These are phyloP conservation scores for Aegle marmelos DNA, from an alignment of 345 rosid genomes.

Conservation along the genomic window DNA sequence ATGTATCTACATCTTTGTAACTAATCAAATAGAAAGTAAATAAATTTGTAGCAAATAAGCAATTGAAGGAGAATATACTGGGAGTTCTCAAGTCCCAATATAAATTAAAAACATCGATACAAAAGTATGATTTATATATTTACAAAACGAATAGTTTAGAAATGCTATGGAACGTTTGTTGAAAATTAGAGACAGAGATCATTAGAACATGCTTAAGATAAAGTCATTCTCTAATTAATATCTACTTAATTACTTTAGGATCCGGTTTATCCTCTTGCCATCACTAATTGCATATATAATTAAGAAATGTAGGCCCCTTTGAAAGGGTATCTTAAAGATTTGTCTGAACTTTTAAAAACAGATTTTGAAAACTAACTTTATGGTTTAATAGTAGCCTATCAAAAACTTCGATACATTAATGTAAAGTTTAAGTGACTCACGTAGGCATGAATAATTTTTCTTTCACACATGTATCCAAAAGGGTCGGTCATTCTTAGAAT, in stretches of 20 bases:
- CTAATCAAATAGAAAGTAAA: too few species aligned
- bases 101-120: too few species aligned
- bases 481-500: constrained; percentile 32
- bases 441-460: constrained; percentile 26
- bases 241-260: background rate
- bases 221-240: background rate
- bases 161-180: background rate
- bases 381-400: constrained; percentile 31
- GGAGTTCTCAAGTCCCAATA: too few species aligned
- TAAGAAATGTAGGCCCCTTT: constrained; percentile 17
- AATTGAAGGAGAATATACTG: too few species aligned
- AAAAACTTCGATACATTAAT: constrained; percentile 14
- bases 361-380: constrained; percentile 28
- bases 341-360: constrained; percentile 45
- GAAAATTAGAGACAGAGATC: background rate
- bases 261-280: background rate
- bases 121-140: too few species aligned
- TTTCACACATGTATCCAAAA: constrained; percentile 34
- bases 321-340: constrained; percentile 25
- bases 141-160: background rate
- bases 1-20: too few species aligned
- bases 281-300: constrained; percentile 5
- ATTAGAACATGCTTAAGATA: background rate
- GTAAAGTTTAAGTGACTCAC: constrained; percentile 30
- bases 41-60: too few species aligned